Evolutionary conservation across 2,329 filamentous ascomycete species (phyloP), one percentile per base, ranked within the genome.

Genomic region (Sporothrix pseudoabietina): DNA sequence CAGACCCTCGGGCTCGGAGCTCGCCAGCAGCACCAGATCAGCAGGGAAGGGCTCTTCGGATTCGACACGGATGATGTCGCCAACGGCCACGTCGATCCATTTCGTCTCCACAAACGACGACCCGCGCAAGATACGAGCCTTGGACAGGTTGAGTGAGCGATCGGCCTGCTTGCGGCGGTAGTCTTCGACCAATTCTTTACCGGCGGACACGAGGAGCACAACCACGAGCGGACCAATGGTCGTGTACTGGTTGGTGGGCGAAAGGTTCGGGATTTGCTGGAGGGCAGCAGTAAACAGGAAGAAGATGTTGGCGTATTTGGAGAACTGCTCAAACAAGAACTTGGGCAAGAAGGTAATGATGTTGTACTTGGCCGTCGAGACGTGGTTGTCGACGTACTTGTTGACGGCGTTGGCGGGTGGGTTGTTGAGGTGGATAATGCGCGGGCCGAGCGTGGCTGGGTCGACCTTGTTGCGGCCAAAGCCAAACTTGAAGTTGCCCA

Each of bases 321-420:
- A 98, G 84, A 99, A 99, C 81, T 99, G 96, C 82, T 99, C 96
- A 81, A 95, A 94, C 73, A 99, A 86, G 83, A 99, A 99, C 82
- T 99, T 99, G 69, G 96, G 96, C 22, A 98, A 80, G 82, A 99
- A 99, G 26, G 94, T 97, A 72, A 93, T 87, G 79, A 94, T 78
- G 81, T 98, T 99, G 88, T 99, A 99, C 83, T 99, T 99, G 76
- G 96, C 92, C 6, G 96, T 99, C 57, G 95, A 98, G 76, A 99
- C 92, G 82, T 98, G 94, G 80, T 99, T 99, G 87, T 97, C 93
- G 80, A 94, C 88, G 82, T 96, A 98, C 82, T 95, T 97, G 85
- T 94, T 95, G 69, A 86, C 87, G 61, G 91, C 88, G 81, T 99
- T 99, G 71, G 94, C 94, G 2, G 95, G 94, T 4, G 94, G 92